Evolutionary conservation across 768 basidiomycete genomes (phyloP).

Genomic region (Kwoniella newhampshirensis): DNA sequence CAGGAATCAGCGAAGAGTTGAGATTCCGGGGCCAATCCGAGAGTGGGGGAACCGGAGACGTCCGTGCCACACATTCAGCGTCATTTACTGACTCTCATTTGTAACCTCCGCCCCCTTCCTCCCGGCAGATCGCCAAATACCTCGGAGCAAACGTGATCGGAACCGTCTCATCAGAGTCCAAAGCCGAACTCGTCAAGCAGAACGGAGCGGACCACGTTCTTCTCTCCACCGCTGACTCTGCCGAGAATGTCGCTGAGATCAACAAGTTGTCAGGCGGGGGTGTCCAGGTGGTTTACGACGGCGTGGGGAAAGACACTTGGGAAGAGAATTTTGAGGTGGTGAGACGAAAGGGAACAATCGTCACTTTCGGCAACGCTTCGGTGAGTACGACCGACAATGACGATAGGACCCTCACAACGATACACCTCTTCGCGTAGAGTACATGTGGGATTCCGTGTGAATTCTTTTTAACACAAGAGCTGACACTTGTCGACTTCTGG

Average conservation of each 20-base stretch:
- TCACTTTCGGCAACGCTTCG: slow-evolving; percentile 88
- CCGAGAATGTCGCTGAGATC: slow-evolving; percentile 63
- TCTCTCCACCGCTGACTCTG: slow-evolving; percentile 61
- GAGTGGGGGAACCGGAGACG: too few species aligned
- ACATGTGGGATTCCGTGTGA: too few species aligned
- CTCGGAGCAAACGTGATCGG: slow-evolving; percentile 88
- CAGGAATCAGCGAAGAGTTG: too few species aligned
- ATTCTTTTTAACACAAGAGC: too few species aligned
- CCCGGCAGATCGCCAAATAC: slow-evolving; percentile 63
- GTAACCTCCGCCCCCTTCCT: slow-evolving; percentile 9
- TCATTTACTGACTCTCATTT: background rate
- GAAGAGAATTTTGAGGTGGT: slow-evolving; percentile 77
- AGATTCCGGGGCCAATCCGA: too few species aligned
- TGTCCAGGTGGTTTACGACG: slow-evolving; percentile 83
- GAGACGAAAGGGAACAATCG: slow-evolving; percentile 82
- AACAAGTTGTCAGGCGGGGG: slow-evolving; percentile 49
- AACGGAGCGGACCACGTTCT: slow-evolving; percentile 87
- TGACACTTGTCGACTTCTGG: background rate
- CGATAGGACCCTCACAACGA: too few species aligned
- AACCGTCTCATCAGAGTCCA: slow-evolving; percentile 80
- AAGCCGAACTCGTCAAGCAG: slow-evolving; percentile 73
- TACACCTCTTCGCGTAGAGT: too few species aligned
- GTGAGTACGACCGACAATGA: slow-evolving; percentile 33
- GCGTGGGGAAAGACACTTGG: slow-evolving; percentile 96
- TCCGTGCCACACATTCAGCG: too few species aligned